phyloP scores from a whole-genome alignment of 495 filamentous ascomycete species.

The Penicillium odoratum region DNA sequence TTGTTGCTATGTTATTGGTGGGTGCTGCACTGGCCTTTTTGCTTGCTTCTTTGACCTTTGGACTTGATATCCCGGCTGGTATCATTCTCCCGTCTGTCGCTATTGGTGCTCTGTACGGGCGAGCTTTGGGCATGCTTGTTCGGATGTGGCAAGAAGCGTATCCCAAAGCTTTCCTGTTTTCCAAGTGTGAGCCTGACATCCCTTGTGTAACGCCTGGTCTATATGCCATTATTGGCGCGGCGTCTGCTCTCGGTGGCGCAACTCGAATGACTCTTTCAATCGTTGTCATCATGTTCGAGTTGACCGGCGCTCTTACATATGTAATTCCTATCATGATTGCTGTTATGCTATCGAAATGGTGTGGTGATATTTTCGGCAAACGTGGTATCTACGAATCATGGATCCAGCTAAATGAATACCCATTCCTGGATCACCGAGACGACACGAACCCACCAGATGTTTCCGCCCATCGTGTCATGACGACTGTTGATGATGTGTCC shows the following conservation, averaged over 20 bases:
- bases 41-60: slow-evolving; percentile 87
- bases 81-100: slow-evolving; percentile 98
- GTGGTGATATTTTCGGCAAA: slow-evolving; percentile 92
- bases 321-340: slow-evolving; percentile 99
- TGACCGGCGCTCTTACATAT: slow-evolving; percentile 93
- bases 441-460: slow-evolving; percentile 81
- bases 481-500: slow-evolving; percentile 83
- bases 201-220: slow-evolving; percentile 92
- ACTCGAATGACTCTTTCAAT: slow-evolving; percentile 97
- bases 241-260: slow-evolving; percentile 94
- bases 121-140: slow-evolving; percentile 83
- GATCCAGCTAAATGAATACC: slow-evolving; percentile 96
- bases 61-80: slow-evolving; percentile 93
- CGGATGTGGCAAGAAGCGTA: slow-evolving; percentile 83
- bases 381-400: slow-evolving; percentile 96
- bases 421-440: slow-evolving; percentile 91
- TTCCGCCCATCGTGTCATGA: slow-evolving; percentile 83
- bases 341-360: slow-evolving; percentile 99
- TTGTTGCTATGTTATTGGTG: slow-evolving; percentile 75
- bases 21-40: slow-evolving; percentile 81
- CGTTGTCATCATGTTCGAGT: slow-evolving; percentile 98
- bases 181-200: slow-evolving; percentile 79
- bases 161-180: slow-evolving; percentile 75
- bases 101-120: slow-evolving; percentile 90
- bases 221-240: slow-evolving; percentile 95